Base-by-base conservation (phyloP, 208 protist genomes). In the Wallacemonas sp. region DNA sequence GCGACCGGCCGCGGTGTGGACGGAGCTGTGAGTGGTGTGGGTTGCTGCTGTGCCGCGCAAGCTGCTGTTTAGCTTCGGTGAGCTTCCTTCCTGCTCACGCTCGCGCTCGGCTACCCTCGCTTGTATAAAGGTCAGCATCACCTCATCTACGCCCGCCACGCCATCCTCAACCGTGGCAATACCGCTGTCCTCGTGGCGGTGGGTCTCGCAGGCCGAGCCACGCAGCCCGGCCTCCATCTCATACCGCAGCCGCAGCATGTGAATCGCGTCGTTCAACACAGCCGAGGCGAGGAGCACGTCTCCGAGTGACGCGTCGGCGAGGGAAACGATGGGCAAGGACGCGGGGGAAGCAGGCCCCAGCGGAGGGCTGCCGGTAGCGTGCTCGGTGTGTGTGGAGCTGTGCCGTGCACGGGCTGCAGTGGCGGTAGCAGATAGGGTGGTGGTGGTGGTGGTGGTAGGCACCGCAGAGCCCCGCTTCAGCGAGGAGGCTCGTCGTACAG, bases 221-320 rank as follows among this genome's bases (percentile, higher is more conserved):
- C 28, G 51, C 26, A 24, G 8, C n/a, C 51, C 51, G 31, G 51
- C 4, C 36, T 58, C 51, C 51, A 58, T 58, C 42, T 53, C 2
- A 17, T 53, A 41, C 8, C 42, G 41, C 17, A 64, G 59, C 8
- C 41, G 53, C 66, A 62, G 55, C 34, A 71, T 27, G 30, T 38
- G 41, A 2, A 64, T 30, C 9, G 73, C 71, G 60, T 89, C 77
- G 56, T 88, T 80, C 47, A 92, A 36, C 45, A 92, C 70, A 1
- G 82, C 80, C 4, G 80, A 62, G 14, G 73, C 86, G 54, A 77
- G 55, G n/a, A 89, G 67, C 17, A 82, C 51, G 38, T 90, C 79
- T 2, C 71, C 69, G 14, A 86, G 61, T 8, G 69, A 73, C 19
- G 70, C 68, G 0, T 72, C 68, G 44, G 27, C 38, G n/a, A 84